Evolutionary conservation across 2,329 filamentous ascomycete species (phyloP).

Genomic region (Thelonectria olida): DNA sequence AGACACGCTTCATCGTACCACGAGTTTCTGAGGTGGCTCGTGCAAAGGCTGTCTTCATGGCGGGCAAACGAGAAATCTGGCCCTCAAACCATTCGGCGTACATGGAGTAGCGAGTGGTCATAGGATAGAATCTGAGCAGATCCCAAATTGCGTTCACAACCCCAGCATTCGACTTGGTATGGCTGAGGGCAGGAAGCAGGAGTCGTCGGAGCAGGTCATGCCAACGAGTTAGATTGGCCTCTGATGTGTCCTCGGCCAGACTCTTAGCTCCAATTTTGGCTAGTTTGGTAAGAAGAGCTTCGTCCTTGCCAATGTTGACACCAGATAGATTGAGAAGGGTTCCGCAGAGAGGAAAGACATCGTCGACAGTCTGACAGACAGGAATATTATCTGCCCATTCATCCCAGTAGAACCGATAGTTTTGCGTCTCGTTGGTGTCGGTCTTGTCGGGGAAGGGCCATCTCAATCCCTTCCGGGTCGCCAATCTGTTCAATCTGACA

Average conservation of each 20-base stretch:
- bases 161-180: slow-evolving; percentile 85
- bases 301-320: slow-evolving; percentile 87
- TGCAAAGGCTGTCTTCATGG: slow-evolving; percentile 82
- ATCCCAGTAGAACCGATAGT: slow-evolving; percentile 96
- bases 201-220: slow-evolving; percentile 83
- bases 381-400: slow-evolving; percentile 96
- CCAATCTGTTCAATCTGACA: slow-evolving; percentile 67
- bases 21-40: slow-evolving; percentile 81
- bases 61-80: slow-evolving; percentile 76
- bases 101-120: slow-evolving; percentile 81
- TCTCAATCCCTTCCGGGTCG: slow-evolving; percentile 73
- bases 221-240: slow-evolving; percentile 81
- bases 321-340: slow-evolving; percentile 88
- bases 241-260: slow-evolving; percentile 74
- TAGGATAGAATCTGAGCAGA: slow-evolving; percentile 81
- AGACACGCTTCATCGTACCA: slow-evolving; percentile 87
- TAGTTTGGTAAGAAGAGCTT: slow-evolving; percentile 80
- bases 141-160: slow-evolving; percentile 88
- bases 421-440: slow-evolving; percentile 78
- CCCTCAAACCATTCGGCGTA: slow-evolving; percentile 95
- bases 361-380: slow-evolving; percentile 87
- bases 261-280: slow-evolving; percentile 86
- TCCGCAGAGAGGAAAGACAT: slow-evolving; percentile 86
- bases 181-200: slow-evolving; percentile 86
- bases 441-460: slow-evolving; percentile 87